phyloP scores from a whole-genome alignment of 2,329 filamentous ascomycete species.

The Ophioceras dolichostomum region DNA sequence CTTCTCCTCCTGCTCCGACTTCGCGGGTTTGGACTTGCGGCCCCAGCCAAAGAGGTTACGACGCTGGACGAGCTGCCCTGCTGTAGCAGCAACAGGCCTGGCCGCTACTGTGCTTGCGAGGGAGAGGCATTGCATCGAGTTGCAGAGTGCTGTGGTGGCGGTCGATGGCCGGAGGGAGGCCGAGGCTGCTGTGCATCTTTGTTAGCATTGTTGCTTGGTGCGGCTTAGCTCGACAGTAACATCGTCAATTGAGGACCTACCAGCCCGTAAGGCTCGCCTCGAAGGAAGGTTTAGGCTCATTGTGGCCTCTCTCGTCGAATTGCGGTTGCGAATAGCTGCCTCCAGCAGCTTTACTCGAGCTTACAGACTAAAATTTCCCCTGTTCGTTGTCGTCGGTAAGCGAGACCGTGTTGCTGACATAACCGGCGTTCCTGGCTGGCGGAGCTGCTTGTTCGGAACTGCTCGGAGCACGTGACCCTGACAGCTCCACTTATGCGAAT shows the following conservation, averaged over 20 bases:
- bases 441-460: neutral
- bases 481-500: neutral
- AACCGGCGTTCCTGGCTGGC: neutral
- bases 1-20: conserved; percentile 11
- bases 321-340: neutral
- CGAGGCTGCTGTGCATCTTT: neutral
- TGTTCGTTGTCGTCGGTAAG: no score
- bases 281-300: conserved; percentile 58
- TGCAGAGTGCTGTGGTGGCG: conserved; percentile 8
- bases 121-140: conserved; percentile 11
- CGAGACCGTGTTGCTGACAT: conserved; percentile 3
- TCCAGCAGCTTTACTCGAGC: no score
- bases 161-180: conserved; percentile 2
- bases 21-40: no score
- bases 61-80: neutral
- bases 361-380: no score
- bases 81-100: no score
- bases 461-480: neutral
- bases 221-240: no score
- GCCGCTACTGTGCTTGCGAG: no score
- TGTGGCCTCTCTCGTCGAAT: conserved; percentile 11
- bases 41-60: conserved; percentile 4
- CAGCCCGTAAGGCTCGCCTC: conserved; percentile 45
- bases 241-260: conserved; percentile 27
- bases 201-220: neutral